Conservation (phyloP, 1,284 basidiomycete genomes). For the Leucoagaricus sp. region DNA sequence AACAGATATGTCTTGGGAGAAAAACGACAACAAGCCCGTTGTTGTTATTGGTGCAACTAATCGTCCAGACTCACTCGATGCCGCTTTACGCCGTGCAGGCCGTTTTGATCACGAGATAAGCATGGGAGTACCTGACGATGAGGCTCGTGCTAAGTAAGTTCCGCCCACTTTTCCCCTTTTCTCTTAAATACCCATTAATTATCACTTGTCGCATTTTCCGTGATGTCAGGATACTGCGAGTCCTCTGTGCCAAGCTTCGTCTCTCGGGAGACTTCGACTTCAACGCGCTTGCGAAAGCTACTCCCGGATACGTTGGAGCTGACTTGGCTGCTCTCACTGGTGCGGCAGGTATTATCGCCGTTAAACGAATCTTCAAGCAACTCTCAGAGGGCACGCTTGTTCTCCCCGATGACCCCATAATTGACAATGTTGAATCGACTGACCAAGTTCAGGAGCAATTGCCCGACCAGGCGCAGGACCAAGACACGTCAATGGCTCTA, state of each 20-base stretch:
- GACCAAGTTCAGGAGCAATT: neutral
- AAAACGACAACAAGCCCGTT: constrained; percentile 86
- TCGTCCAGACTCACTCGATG: constrained; percentile 91
- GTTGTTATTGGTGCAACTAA: constrained; percentile 98
- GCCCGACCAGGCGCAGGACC: constrained; percentile 15
- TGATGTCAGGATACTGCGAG: constrained; percentile 74
- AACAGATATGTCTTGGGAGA: constrained; percentile 88
- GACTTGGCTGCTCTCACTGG: constrained; percentile 91
- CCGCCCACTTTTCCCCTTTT: neutral
- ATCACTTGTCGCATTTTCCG: neutral
- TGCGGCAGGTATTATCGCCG: constrained; percentile 93
- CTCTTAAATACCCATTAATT: constrained; percentile 5
- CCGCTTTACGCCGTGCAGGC: constrained; percentile 90
- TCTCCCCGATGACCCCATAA: constrained; percentile 43
- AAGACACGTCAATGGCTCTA: constrained; percentile 52
- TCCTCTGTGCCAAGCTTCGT: constrained; percentile 75
- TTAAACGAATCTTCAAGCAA: constrained; percentile 93
- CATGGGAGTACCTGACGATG: constrained; percentile 95
- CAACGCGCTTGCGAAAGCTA: constrained; percentile 82
- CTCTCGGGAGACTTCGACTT: constrained; percentile 86
- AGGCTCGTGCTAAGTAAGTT: constrained; percentile 82
- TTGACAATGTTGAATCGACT: constrained; percentile 17
- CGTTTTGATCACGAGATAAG: constrained; percentile 97
- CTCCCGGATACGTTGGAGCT: constrained; percentile 96
- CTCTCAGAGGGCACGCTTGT: constrained; percentile 69